Base-by-base conservation (phyloP, 352 stramenopile species). In the Phytophthora chlamydospora region DNA sequence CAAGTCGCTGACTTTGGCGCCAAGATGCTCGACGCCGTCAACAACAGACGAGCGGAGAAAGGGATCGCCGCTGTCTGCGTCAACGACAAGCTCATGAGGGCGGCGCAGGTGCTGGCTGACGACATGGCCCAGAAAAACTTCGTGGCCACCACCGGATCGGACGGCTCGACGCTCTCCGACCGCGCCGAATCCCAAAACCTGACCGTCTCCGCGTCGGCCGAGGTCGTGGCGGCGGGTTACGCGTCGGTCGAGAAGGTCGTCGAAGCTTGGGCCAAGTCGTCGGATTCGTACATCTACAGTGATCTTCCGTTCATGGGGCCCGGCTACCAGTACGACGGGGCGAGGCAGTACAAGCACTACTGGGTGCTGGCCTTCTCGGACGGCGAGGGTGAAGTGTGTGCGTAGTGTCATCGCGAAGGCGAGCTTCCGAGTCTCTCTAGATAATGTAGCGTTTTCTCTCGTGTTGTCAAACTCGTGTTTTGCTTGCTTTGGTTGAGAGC, bases 81-180 rank as follows among this genome's bases (percentile, higher is more conserved):
- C 57, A 84, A 81, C 72, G 56, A 46, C 57, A 76, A 73, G 49
- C 21, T 76, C 14, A 58, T 55, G 38, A 49, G 54, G 47, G 60
- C 68, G 31, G 58, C 68, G 16, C 63, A 73, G 33, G 44, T 52
- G 13, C 33, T 62, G 42, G 68, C 58, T 0, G 50, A 62, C 21
- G 68, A 73, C 40, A 65, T 71, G 53, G 68, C 63, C 34, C 32
- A 40, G 24, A 66, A 61, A 41, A 35, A 31, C 41, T 53, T 32
- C 41, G n/a, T 53, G 31, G 46, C 39, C 27, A 61, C 53, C 45
- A 51, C 46, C 14, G 67, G 58, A 5, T 41, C 36, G 24, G 38
- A 76, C 45, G 71, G 71, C 42, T 65, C 67, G 41, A 59, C 41
- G 9, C 32, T 57, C 3, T 56, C 40, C 21, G 39, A 49, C 4